Conservation (phyloP, 768 basidiomycete species). For the Leccinum disarticulatum region DNA sequence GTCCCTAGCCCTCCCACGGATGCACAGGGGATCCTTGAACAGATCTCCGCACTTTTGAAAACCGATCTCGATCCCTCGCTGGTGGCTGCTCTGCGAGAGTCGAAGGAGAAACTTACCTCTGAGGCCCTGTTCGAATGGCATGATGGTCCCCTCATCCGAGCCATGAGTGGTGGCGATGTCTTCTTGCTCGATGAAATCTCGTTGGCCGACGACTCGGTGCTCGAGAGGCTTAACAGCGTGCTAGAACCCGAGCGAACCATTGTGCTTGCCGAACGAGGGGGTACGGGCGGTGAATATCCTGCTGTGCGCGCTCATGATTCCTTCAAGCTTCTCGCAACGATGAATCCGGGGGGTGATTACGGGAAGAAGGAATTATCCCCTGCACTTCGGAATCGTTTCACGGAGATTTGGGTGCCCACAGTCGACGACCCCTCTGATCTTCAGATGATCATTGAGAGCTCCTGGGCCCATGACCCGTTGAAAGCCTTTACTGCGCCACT, state of each 20-base stretch:
- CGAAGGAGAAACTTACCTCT: slow-evolving; percentile 48
- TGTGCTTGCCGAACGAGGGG: slow-evolving; percentile 91
- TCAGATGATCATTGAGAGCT: slow-evolving; percentile 67
- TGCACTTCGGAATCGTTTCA: slow-evolving; percentile 95
- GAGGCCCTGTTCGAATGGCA: slow-evolving; percentile 95
- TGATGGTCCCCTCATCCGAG: slow-evolving; percentile 92
- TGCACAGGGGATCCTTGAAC: slow-evolving; percentile 26
- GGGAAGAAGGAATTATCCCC: slow-evolving; percentile 99
- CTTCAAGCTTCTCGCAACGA: slow-evolving; percentile 94
- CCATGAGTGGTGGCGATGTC: slow-evolving; percentile 83
- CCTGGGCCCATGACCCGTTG: slow-evolving; percentile 63
- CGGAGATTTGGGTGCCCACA: slow-evolving; percentile 97
- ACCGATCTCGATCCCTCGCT: slow-evolving; percentile 32
- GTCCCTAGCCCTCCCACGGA: slow-evolving; percentile 28
- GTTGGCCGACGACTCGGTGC: slow-evolving; percentile 94
- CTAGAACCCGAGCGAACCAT: slow-evolving; percentile 88
- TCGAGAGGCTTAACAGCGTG: slow-evolving; percentile 95
- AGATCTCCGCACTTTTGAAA: slow-evolving; percentile 23
- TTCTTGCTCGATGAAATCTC: slow-evolving; percentile 97
- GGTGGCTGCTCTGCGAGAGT: slow-evolving; percentile 37
- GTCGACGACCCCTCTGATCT: slow-evolving; percentile 74
- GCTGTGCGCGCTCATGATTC: slow-evolving; percentile 59
- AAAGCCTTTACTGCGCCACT: slow-evolving; percentile 56
- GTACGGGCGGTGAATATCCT: slow-evolving; percentile 65
- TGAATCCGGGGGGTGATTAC: slow-evolving; percentile 99